Base-by-base conservation (phyloP, 352 stramenopile genomes). In the Thraustochytrium striatum region DNA sequence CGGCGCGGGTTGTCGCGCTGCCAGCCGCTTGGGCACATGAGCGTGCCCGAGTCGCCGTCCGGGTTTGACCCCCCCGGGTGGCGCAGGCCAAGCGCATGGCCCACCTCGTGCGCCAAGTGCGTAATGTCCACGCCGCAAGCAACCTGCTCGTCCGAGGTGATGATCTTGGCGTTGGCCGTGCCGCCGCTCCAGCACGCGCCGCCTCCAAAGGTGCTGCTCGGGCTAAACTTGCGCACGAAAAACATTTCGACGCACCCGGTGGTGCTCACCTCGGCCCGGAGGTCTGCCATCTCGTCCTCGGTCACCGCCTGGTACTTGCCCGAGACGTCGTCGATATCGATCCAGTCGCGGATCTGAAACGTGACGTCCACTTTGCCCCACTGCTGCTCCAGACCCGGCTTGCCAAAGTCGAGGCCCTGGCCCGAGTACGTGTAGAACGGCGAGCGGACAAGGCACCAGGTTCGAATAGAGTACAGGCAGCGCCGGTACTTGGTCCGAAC, bases 351-450 rank as follows among this genome's bases (percentile, higher is more conserved):
- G 33, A 30, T 52, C n/a, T 52, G 21, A 3, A 70, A 70, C 5
- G 9, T 55, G 25, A 70, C 16, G n/a, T 70, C 61, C 5, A 70
- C 61, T 32, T 70, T 70, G 5, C 61, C 43, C 61, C 61, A 70
- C 61, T 70, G 61, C 13, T 41, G 38, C 0, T 52, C 30, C 13
- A 35, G 25, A 25, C 61, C 61, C 1, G 61, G 61, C 5, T 32
- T n/a, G 21, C 61, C 61, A 70, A 70, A 70, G 38, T 52, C 38
- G 61, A 70, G 61, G 33, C 61, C 61, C 8, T n/a, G 33, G n/a
- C 61, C 61, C 28, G 61, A 70, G 38, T 70, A 70, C 38, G 61
- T 70, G 55, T 61, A 61, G n/a, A n/a, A n/a, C n/a, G n/a, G n/a
- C n/a, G n/a, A n/a, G n/a, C n/a, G n/a, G n/a, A n/a, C n/a, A n/a